phyloP scores from a whole-genome alignment of 2,329 filamentous ascomycete species.

The Corinectria fuckeliana region DNA sequence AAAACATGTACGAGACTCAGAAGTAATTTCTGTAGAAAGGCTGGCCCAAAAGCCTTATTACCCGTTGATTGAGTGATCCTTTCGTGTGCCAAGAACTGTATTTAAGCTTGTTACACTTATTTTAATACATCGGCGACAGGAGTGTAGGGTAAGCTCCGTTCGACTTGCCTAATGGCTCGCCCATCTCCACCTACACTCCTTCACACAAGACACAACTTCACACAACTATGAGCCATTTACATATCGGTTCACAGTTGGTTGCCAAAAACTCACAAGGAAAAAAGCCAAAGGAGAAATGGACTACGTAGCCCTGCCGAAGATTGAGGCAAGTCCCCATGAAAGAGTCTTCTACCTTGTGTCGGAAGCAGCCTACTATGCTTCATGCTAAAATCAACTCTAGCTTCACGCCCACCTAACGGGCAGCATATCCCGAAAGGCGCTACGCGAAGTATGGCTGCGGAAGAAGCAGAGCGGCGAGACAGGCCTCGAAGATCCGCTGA shows the following conservation, averaged over 20 bases:
- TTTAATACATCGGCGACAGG: neutral
- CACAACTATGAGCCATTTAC: no score
- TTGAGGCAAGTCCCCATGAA: conserved; percentile 51
- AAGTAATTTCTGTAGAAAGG: no score
- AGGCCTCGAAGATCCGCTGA: conserved; percentile 69
- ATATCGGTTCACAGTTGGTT: neutral
- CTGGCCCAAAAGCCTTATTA: no score
- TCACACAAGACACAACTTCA: neutral
- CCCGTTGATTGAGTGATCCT: neutral
- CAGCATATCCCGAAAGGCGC: conserved; percentile 73
- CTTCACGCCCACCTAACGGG: conserved; percentile 83
- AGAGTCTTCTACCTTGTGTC: neutral
- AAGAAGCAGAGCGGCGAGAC: conserved; percentile 62
- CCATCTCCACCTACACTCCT: neutral
- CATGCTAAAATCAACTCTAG: conserved; percentile 47
- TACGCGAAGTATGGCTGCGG: conserved; percentile 75
- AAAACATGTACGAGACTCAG: no score
- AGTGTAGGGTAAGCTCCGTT: neutral
- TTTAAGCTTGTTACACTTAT: neutral
- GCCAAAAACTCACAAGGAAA: neutral
- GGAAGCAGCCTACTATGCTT: neutral
- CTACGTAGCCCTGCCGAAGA: conserved; percentile 59
- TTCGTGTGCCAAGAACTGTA: neutral
- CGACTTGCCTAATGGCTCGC: neutral
- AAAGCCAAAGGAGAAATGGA: conserved; percentile 42